These are phyloP conservation scores for Mytilinidion resinicola DNA, from an alignment of 495 filamentous ascomycete genomes.

Conservation along the genomic window DNA sequence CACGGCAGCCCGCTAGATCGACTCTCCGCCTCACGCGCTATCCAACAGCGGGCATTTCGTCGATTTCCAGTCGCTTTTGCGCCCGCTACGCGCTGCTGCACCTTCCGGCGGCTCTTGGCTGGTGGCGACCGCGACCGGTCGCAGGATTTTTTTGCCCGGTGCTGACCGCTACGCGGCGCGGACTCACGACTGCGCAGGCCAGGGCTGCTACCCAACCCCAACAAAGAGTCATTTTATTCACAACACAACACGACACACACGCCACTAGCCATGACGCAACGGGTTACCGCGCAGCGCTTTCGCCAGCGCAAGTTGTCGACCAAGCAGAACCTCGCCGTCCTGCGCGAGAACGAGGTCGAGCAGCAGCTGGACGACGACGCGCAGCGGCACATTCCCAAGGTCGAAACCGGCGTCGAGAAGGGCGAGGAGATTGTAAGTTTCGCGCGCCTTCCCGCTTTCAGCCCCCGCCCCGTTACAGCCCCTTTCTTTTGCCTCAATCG, in stretches of 20 bases:
- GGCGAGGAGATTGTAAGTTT: constrained; percentile 89
- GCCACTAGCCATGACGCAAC: constrained; percentile 26
- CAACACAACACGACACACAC: neutral
- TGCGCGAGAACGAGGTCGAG: constrained; percentile 87
- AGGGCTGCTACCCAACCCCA: neutral
- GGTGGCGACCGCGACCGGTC: neutral
- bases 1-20: neutral
- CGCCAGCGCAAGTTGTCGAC: constrained; percentile 87
- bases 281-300: constrained; percentile 30
- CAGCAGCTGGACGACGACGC: constrained; percentile 56
- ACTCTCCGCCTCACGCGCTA: neutral
- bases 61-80: neutral
- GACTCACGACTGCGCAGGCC: neutral
- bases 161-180: neutral
- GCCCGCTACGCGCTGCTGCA: neutral
- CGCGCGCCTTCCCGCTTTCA: constrained; percentile 36
- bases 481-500: constrained; percentile 1
- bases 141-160: constrained; percentile 1
- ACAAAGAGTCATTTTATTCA: neutral
- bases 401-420: constrained; percentile 95
- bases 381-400: constrained; percentile 63
- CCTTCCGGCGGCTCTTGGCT: neutral
- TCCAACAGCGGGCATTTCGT: neutral
- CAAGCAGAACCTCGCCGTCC: constrained; percentile 76
- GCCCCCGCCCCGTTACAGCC: neutral